Conservation (phyloP, 495 filamentous ascomycete genomes). For the Penicillium arizonense region DNA sequence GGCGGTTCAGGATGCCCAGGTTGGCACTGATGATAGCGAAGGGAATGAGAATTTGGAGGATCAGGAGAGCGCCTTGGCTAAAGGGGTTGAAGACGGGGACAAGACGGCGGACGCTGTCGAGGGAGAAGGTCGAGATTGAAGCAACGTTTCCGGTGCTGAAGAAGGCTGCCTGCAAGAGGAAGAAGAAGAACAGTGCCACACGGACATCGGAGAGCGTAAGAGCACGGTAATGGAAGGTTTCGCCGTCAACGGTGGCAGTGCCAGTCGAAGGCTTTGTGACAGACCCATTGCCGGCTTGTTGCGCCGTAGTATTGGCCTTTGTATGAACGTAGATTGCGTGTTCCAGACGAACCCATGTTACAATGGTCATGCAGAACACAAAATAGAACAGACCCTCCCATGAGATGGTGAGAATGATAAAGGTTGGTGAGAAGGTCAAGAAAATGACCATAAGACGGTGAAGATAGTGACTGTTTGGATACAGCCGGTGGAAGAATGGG, state of each 20-base stretch:
- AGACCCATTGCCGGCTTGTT: slow-evolving; percentile 10
- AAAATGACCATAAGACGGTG: slow-evolving; percentile 89
- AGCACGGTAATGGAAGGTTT: slow-evolving; percentile 59
- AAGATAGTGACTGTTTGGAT: slow-evolving; percentile 84
- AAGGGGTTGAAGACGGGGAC: slow-evolving; percentile 94
- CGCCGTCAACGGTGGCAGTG: slow-evolving; percentile 30
- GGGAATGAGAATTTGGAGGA: slow-evolving; percentile 89
- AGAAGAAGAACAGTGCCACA: slow-evolving; percentile 91
- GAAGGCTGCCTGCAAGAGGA: slow-evolving; percentile 91
- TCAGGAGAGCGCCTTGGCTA: slow-evolving; percentile 80
- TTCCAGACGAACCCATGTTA: slow-evolving; percentile 90
- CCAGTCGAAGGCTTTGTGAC: slow-evolving; percentile 26
- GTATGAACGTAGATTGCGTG: slow-evolving; percentile 67
- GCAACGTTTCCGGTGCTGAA: slow-evolving; percentile 98
- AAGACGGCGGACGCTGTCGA: slow-evolving; percentile 89
- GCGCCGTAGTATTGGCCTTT: slow-evolving; percentile 23
- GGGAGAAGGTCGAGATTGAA: slow-evolving; percentile 88
- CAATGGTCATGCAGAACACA: slow-evolving; percentile 76
- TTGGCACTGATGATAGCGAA: slow-evolving; percentile 93
- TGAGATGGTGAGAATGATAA: slow-evolving; percentile 95
- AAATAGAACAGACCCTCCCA: slow-evolving; percentile 98
- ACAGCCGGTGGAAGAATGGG: slow-evolving; percentile 77
- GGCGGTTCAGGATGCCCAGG: slow-evolving; percentile 86
- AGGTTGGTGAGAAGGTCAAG: slow-evolving; percentile 87
- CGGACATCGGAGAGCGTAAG: slow-evolving; percentile 80